A percentile compares a stretch with the other conserved stretches of the same genome.
Conservation (phyloP, 192 early-diverging fungal genomes). For the Linnemannia exigua region DNA sequence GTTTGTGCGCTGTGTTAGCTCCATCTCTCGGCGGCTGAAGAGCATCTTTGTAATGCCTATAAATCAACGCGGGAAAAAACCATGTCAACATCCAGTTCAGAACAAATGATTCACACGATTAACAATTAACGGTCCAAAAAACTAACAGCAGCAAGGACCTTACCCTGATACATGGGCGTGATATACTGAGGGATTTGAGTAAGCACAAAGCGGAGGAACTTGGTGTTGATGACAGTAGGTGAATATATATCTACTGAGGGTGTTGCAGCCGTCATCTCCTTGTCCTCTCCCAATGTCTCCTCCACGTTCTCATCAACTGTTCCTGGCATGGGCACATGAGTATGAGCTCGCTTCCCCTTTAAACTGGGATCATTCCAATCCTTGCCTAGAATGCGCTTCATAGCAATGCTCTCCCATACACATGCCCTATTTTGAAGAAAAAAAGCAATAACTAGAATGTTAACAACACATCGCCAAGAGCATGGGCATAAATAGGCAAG, state of each 20-base stretch:
- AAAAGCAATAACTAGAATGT: background rate
- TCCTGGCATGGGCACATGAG: constrained; percentile 35
- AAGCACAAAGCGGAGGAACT: constrained; percentile 73
- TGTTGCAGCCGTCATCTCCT: constrained; percentile 26
- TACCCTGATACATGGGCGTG: constrained; percentile 77
- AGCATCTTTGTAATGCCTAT: constrained; percentile 73
- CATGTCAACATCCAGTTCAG: background rate
- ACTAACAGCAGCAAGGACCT: background rate
- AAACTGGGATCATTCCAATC: constrained; percentile 74
- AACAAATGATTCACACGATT: no score
- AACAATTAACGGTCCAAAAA: background rate
- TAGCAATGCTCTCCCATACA: constrained; percentile 73
- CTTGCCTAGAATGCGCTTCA: constrained; percentile 72
- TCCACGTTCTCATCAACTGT: constrained; percentile 42
- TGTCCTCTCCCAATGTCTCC: constrained; percentile 29
- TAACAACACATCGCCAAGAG: background rate
- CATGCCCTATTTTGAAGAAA: constrained; percentile 64
- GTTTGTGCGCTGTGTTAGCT: constrained; percentile 60
- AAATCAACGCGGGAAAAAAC: background rate
- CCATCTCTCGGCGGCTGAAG: constrained; percentile 67
- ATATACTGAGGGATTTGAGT: constrained; percentile 76
- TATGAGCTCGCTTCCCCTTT: constrained; percentile 54
- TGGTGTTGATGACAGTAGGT: constrained; percentile 75
- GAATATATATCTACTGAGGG: constrained; percentile 64
- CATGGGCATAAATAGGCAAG: background rate